These are phyloP conservation scores for Pulveroboletus sp. DNA, from an alignment of 1,284 basidiomycete species.

Conservation along the genomic window DNA sequence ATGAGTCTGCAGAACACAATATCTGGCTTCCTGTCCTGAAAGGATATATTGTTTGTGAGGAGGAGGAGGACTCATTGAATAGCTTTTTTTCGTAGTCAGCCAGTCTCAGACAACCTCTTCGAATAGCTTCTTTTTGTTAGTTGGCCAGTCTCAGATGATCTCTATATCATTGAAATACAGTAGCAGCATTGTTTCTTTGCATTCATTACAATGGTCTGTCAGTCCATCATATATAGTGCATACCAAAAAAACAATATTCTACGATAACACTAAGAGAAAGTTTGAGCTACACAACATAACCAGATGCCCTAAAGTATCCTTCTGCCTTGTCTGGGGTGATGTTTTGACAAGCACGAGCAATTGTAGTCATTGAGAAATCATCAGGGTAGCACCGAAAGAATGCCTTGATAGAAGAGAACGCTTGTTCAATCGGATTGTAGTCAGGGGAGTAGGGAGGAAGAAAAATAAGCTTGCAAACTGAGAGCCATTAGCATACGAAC, in stretches of 20 bases:
- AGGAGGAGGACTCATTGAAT: not conserved
- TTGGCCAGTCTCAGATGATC: too few species aligned
- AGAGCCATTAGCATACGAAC: not conserved
- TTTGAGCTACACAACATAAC: not conserved
- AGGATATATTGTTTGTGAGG: not conserved
- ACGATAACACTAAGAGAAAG: not conserved
- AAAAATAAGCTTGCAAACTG: not conserved
- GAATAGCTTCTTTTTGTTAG: too few species aligned
- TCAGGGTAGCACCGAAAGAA: not conserved
- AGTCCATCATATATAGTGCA: too few species aligned
- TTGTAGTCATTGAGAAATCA: not conserved
- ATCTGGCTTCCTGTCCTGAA: not conserved
- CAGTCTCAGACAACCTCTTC: too few species aligned
- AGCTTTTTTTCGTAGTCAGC: too few species aligned
- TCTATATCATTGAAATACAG: too few species aligned
- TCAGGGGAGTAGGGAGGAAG: not conserved
- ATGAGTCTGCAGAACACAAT: not conserved
- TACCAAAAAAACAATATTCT: too few species aligned
- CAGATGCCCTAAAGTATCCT: constrained; percentile 4
- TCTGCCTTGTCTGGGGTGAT: constrained; percentile 8
- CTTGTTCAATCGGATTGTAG: not conserved
- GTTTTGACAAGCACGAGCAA: constrained; percentile 1
- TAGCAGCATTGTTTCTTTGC: too few species aligned
- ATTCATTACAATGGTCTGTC: too few species aligned
- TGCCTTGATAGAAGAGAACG: not conserved